Evolutionary conservation across 331 rosid species (phyloP).

Genomic region (Phaseolus coccineus): DNA sequence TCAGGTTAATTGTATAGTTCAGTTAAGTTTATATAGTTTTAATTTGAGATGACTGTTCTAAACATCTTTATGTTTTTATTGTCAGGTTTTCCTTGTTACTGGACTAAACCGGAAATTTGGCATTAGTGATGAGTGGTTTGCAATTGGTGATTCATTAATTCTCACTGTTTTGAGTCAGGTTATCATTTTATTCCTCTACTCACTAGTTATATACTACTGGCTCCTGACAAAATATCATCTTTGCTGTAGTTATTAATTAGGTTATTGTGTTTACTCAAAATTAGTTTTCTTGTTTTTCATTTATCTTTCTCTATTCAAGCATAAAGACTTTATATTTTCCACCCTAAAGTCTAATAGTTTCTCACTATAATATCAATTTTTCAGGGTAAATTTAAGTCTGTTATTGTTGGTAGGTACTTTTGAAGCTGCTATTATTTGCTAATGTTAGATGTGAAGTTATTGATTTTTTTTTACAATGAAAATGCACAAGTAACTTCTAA

Average conservation of each 20-base stretch:
- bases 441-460: not conserved
- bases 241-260: slow-evolving; percentile 29
- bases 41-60: slow-evolving; percentile 26
- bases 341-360: slow-evolving; percentile 10
- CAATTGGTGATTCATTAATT: slow-evolving; percentile 91
- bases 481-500: slow-evolving; percentile 23
- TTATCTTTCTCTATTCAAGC: slow-evolving; percentile 36
- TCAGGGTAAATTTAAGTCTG: slow-evolving; percentile 5
- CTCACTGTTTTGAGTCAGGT: slow-evolving; percentile 98
- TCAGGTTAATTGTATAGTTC: slow-evolving; percentile 65
- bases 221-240: slow-evolving; percentile 19
- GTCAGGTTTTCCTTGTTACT: slow-evolving; percentile 88
- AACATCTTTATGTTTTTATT: slow-evolving; percentile 21
- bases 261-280: slow-evolving; percentile 25
- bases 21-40: slow-evolving; percentile 14
- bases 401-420: slow-evolving; percentile 25
- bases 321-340: slow-evolving; percentile 19
- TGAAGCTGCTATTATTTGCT: slow-evolving; percentile 7
- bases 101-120: slow-evolving; percentile 85
- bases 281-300: slow-evolving; percentile 10
- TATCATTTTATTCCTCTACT: slow-evolving; percentile 40
- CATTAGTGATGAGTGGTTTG: slow-evolving; percentile 96
- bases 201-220: slow-evolving; percentile 30
- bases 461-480: not conserved
- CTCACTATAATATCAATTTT: slow-evolving; percentile 1